Evolutionary conservation across 805 yeast species (phyloP), one percentile per base, ranked within the genome.

Genomic region (Middelhovenomyces tepae): DNA sequence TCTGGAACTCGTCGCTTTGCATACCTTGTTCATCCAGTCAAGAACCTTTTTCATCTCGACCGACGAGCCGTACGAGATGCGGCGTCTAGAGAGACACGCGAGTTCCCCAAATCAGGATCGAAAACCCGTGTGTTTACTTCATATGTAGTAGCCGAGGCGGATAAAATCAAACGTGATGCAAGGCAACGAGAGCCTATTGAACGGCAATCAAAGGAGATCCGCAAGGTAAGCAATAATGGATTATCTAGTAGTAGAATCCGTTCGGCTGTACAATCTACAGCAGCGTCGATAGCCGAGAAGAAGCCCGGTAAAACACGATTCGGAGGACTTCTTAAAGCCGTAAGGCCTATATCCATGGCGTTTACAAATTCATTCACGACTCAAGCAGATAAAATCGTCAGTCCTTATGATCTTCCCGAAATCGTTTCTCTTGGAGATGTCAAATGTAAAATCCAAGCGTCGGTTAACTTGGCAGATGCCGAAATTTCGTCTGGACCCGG

Each of bases 401-500:
- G 54, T n/a, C 66, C 72, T 1, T 48, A 51, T 27, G 81, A 77
- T 27, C 59, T 86, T 28, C 94, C 94, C 0, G 69, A 63, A 32
- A 59, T 73, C 2, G 60, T 57, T 2, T 34, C 53, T 3, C 47
- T 52, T 19, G 48, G 57, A 20, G 51, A 59, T 16, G 40, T 59
- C 1, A 59, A 61, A 27, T 47, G 60, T 32, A 82, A 75, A 46
- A 81, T 89, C 1, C 46, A 49, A 19, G 50, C 57, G 22, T 59
- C 60, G 15, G 60, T 72, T 31, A 65, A 70, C 40, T 65, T 72
- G 48, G 61, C 58, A 54, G 57, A 46, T 42, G 54, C 45, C 41
- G 63, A 56, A 42, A 60, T 56, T 40, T 61, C 20, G 65, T 61
- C 43, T 43, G 57, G 50, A 46, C 64, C 44, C 58, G 67, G 28